These are phyloP conservation scores for Stephania yunnanensis DNA, from an alignment of 164 flowering plant genomes.

Conservation along the genomic window DNA sequence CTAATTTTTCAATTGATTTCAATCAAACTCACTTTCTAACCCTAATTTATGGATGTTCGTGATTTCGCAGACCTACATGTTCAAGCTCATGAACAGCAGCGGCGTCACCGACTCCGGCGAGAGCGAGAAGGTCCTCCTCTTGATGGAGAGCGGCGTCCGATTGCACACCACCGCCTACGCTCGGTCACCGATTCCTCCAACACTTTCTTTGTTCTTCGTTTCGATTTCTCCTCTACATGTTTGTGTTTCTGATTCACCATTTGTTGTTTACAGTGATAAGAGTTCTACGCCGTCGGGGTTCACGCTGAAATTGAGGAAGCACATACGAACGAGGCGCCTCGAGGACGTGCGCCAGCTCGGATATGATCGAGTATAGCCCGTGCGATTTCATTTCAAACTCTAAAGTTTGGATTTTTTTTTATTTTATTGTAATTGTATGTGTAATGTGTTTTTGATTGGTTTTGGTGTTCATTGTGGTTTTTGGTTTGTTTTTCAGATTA, in stretches of 20 bases:
- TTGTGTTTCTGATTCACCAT: background rate
- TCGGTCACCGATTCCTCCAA: slow-evolving; percentile 31
- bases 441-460: background rate
- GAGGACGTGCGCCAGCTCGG: slow-evolving; percentile 98
- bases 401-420: background rate
- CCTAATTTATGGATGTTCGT: background rate
- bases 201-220: no score
- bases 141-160: slow-evolving; percentile 95
- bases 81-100: slow-evolving; percentile 94
- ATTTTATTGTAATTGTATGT: background rate
- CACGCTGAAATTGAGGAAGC: slow-evolving; percentile 88
- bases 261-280: slow-evolving; percentile 57
- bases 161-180: slow-evolving; percentile 88
- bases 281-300: slow-evolving; percentile 94
- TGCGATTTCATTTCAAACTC: background rate
- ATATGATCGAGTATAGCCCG: slow-evolving; percentile 72
- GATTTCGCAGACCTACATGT: slow-evolving; percentile 67
- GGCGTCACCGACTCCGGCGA: slow-evolving; percentile 95
- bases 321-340: slow-evolving; percentile 89
- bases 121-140: slow-evolving; percentile 84
- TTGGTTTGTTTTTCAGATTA: slow-evolving; percentile 39
- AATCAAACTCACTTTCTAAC: background rate
- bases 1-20: background rate
- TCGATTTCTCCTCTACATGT: background rate
- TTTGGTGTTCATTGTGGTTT: background rate